These are phyloP conservation scores for Auriscalpium microsporum DNA, from an alignment of 768 basidiomycete genomes.

Conservation along the genomic window DNA sequence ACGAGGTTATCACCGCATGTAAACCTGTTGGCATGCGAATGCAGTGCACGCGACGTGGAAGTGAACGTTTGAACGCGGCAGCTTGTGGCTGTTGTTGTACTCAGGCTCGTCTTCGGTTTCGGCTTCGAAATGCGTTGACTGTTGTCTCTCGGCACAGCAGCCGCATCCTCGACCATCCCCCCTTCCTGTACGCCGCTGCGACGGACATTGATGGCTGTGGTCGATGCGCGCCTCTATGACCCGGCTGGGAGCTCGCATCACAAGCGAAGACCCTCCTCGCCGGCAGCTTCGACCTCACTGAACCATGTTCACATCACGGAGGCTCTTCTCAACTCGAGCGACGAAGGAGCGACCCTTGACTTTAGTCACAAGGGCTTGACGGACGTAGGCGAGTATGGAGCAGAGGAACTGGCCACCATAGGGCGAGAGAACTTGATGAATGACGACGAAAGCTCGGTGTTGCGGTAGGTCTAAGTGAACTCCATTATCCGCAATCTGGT, in stretches of 20 bases:
- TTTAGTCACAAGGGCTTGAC: constrained; percentile 72
- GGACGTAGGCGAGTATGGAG: constrained; percentile 68
- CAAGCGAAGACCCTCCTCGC: constrained; percentile 14
- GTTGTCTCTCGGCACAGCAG: not conserved
- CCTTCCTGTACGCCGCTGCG: constrained; percentile 1
- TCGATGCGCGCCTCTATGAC: constrained; percentile 2
- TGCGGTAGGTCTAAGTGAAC: constrained; percentile 41
- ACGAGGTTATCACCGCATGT: no score
- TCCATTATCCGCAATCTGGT: not conserved
- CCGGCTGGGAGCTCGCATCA: constrained; percentile 4
- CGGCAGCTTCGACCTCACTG: constrained; percentile 34
- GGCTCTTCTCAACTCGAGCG: constrained; percentile 57
- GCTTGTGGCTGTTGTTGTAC: not conserved
- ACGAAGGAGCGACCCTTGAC: constrained; percentile 77
- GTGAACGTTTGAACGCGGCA: not conserved
- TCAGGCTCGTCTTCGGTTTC: not conserved
- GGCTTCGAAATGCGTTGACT: not conserved
- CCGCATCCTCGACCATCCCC: not conserved
- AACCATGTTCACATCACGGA: constrained; percentile 53
- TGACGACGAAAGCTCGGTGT: constrained; percentile 39
- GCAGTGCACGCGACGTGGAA: not conserved
- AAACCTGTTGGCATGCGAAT: no score
- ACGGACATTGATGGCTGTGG: constrained; percentile 1
- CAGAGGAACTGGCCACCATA: constrained; percentile 62
- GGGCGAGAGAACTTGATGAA: constrained; percentile 38